Base-by-base conservation (phyloP, 495 filamentous ascomycete genomes). In the Penicillium chermesinum region DNA sequence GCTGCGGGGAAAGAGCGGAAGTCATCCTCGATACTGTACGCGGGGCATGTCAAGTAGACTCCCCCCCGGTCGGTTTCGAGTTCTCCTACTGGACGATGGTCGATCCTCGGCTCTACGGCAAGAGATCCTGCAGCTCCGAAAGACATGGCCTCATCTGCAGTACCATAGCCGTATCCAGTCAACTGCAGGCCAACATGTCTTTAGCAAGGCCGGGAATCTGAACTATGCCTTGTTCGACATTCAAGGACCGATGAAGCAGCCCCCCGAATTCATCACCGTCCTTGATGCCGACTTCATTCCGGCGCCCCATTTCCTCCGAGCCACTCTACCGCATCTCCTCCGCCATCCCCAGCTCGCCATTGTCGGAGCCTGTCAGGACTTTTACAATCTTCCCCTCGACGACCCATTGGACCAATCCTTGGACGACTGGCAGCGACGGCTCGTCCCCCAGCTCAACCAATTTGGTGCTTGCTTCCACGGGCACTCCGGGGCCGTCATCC, bases 181-280 rank as follows among this genome's bases (percentile, higher is more conserved):
- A 15, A 63, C 68, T 1, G 25, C 25, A 30, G 10, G 25, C 10
- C 4, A 30, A 30, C 67, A 64, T 59, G 42, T 68, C 38, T 65
- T 72, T 61, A 56, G 71, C 45, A 82, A 82, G 64, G 72, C 77
- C 10, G 78, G 74, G 7, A 82, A 81, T 43, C 58, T 82, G 18
- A 79, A 78, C 39, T 71, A 71, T 48, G 77, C 74, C 14, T 52
- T 78, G 4, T 65, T 52, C 51, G 69, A 45, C 49, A 61, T 55
- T 47, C 69, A 60, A 18, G 34, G 35, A 48, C 5, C 25, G 4
- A 40, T 65, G 32, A 63, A 76, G 39, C 53, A 61, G 13, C 66
- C 73, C 38, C 72, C 77, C 27, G 59, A 66, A 17, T 72, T 64
- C 49, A 64, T 57, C 39, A 61, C 58, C 15, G 45, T 73, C 3